Evolutionary conservation across 306 rosid genomes (phyloP).

Genomic region (Dryas octopetala): DNA sequence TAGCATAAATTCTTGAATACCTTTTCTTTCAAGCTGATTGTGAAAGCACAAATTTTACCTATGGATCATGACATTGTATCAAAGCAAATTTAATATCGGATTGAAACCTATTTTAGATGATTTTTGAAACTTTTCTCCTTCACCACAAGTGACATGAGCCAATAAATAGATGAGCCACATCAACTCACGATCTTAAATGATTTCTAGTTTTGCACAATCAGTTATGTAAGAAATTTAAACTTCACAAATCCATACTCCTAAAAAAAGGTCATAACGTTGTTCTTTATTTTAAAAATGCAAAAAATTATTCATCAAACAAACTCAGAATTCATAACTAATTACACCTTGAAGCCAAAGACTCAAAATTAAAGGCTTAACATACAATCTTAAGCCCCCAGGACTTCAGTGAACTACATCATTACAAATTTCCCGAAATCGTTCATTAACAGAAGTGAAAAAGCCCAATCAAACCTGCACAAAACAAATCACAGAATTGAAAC

Average conservation of each 20-base stretch:
- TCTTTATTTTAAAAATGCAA: background rate
- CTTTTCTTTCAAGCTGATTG: too few relatives aligned
- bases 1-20: too few relatives aligned
- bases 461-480: constrained; percentile 11
- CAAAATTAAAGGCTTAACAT: background rate
- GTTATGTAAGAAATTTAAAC: background rate
- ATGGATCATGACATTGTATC: too few relatives aligned
- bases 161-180: background rate
- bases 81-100: too few relatives aligned
- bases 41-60: too few relatives aligned
- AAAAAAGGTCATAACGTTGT: background rate
- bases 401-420: background rate
- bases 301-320: background rate
- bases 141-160: too few relatives aligned
- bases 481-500: background rate
- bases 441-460: background rate
- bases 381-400: background rate
- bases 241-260: background rate
- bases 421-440: too few relatives aligned
- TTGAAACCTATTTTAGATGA: too few relatives aligned
- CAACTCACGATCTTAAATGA: background rate
- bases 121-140: too few relatives aligned
- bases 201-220: background rate
- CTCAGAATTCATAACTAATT: background rate
- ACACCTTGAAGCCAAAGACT: background rate